Evolutionary conservation across 495 filamentous ascomycete genomes (phyloP).

Genomic region (Penicillium pancosmium): DNA sequence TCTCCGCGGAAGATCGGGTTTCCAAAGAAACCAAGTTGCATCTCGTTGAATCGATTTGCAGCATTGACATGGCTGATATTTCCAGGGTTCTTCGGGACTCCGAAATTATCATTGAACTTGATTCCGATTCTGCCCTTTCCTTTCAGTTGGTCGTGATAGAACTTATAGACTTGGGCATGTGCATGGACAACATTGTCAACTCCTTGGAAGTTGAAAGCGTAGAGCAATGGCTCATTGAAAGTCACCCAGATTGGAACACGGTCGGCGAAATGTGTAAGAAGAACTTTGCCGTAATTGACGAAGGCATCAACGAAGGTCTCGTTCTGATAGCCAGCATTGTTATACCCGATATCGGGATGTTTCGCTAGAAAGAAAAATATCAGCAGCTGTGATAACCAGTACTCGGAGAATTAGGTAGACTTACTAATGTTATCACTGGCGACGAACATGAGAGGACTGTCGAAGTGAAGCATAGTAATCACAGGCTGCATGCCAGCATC

Average conservation of each 20-base stretch:
- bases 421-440: conserved; percentile 26
- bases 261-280: conserved; percentile 45
- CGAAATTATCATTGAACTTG: conserved; percentile 49
- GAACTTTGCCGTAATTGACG: conserved; percentile 41
- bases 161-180: conserved; percentile 43
- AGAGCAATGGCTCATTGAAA: conserved; percentile 47
- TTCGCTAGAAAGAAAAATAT: conserved; percentile 9
- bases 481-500: conserved; percentile 45
- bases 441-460: conserved; percentile 38
- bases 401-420: neutral
- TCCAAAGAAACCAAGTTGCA: conserved; percentile 41
- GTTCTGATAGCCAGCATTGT: conserved; percentile 39
- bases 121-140: conserved; percentile 42
- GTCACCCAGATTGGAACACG: conserved; percentile 50
- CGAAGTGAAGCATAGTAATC: conserved; percentile 47
- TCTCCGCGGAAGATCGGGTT: conserved; percentile 47
- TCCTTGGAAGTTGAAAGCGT: conserved; percentile 34
- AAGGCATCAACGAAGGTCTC: conserved; percentile 39
- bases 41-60: conserved; percentile 42
- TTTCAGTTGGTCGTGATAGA: conserved; percentile 43
- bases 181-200: conserved; percentile 40
- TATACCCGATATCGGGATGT: conserved; percentile 32
- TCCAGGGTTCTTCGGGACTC: conserved; percentile 37
- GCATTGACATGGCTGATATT: conserved; percentile 39
- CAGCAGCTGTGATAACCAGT: neutral